Base-by-base conservation (phyloP, 2,329 filamentous ascomycete species). In the Fusarium chaquense region DNA sequence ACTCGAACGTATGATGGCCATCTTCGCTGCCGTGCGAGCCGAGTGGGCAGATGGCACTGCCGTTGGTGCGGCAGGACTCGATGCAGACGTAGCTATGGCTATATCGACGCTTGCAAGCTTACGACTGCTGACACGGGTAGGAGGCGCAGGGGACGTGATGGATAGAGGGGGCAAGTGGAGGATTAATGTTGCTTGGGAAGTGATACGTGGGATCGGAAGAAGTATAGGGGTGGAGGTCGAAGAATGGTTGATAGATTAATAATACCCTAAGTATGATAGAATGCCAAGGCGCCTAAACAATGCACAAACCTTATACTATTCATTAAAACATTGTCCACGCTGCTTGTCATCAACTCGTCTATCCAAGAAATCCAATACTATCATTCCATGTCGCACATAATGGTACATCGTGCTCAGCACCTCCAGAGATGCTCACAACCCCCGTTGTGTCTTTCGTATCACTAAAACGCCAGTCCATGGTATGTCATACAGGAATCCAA, bases 101-200 rank as follows among this genome's bases (percentile, higher is more conserved):
- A 85, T 96, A 50, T 90, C 92, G 5, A 95, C 92, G 22, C 81
- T 96, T 59, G 87, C 89, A 3, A 93, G 90, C 71, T 79, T 96
- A 76, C 80, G 91, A 43, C 76, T 96, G 72, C 78, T 96, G 35
- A 84, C 92, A 35, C 86, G 89, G 43, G 89, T 92, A 4, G 90
- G 89, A 18, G 85, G 84, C 18, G 79, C 83, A 28, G 82, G 83
- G 12, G 92, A 94, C 78, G 81, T 85, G 28, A 82, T 93, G 74
- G 92, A 95, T 76, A 83, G 88, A 1, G 88, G 88, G 1, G 89
- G 87, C 7, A 90, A 91, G 78, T 96, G 92, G 91, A 88, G 91
- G 74, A 90, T 94, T 12, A 93, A 92, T 71, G 89, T 93, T 60
- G 89, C 90, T 2, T 94, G 91, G 91, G 93, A 96, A 75, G 89